These are phyloP conservation scores for Trypanosomatidae sp. DNA, from an alignment of 208 protist species.

Conservation along the genomic window DNA sequence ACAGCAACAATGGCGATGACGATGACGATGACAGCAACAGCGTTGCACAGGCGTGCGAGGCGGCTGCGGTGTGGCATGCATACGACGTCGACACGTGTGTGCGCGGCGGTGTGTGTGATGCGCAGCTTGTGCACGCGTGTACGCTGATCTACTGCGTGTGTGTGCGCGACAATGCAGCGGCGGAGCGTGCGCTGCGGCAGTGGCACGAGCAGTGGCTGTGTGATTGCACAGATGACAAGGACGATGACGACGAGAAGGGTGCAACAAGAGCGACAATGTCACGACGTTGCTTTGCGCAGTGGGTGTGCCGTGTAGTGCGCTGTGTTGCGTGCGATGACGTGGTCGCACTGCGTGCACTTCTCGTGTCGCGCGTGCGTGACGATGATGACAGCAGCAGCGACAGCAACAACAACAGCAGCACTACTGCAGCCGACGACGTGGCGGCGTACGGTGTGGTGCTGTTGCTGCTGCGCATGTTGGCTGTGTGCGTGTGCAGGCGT, in stretches of 20 bases:
- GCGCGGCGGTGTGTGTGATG: slow-evolving; percentile 1
- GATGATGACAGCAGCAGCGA: background rate
- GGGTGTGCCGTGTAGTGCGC: no score
- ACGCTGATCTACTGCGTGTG: slow-evolving; percentile 9
- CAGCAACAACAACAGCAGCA: background rate
- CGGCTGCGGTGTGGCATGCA: no score
- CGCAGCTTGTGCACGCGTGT: slow-evolving; percentile 6
- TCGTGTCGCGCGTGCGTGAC: no score
- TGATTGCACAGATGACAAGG: no score
- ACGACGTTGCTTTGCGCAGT: no score
- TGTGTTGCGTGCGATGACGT: no score
- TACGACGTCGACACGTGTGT: background rate
- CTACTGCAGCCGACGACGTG: background rate
- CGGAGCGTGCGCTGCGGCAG: no score
- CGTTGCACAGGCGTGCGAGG: no score
- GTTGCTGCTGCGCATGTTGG: slow-evolving; percentile 10
- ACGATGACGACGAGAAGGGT: no score
- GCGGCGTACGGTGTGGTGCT: slow-evolving; percentile 2
- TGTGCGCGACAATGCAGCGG: background rate
- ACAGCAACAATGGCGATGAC: slow-evolving; percentile 5
- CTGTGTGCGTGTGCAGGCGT: slow-evolving; percentile 11
- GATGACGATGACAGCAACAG: background rate
- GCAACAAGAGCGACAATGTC: no score
- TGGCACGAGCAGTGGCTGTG: no score
- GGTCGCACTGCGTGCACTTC: no score